A percentile compares a stretch with the other conserved stretches of the same genome.
phyloP scores from a whole-genome alignment of 1,139 yeast genomes.

The Yamadazyma dendronema region DNA sequence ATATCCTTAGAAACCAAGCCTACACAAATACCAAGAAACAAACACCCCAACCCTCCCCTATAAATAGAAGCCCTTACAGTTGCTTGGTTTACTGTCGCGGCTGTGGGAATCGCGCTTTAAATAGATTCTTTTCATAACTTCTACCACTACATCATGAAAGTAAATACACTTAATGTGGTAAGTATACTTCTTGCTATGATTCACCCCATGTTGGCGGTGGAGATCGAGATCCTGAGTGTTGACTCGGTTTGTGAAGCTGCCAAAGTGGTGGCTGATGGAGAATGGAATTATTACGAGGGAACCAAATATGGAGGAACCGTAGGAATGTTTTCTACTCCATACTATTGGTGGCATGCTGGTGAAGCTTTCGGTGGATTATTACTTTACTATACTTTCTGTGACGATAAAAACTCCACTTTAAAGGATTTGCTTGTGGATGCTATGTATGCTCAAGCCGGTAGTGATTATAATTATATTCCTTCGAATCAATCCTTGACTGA shows the following conservation, averaged over 20 bases:
- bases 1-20: too few species aligned
- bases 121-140: not conserved
- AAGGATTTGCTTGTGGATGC: conserved; percentile 37
- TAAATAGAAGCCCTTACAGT: not conserved
- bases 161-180: not conserved
- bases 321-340: conserved; percentile 58
- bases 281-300: conserved; percentile 60
- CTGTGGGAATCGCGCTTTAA: not conserved
- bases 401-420: conserved; percentile 40
- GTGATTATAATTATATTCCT: conserved; percentile 55
- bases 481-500: conserved; percentile 59
- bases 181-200: not conserved
- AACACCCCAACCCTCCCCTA: too few species aligned
- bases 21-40: too few species aligned
- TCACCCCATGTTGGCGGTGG: not conserved
- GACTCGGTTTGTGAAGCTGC: conserved; percentile 55
- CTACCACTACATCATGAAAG: not conserved
- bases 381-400: conserved; percentile 52
- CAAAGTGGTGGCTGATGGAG: conserved; percentile 44
- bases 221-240: conserved; percentile 4
- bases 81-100: not conserved
- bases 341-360: conserved; percentile 79
- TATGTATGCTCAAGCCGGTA: conserved; percentile 54
- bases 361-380: conserved; percentile 64
- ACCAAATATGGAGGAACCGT: conserved; percentile 51